Conservation (phyloP, 495 filamentous ascomycete genomes). For the Daldinia childiae region DNA sequence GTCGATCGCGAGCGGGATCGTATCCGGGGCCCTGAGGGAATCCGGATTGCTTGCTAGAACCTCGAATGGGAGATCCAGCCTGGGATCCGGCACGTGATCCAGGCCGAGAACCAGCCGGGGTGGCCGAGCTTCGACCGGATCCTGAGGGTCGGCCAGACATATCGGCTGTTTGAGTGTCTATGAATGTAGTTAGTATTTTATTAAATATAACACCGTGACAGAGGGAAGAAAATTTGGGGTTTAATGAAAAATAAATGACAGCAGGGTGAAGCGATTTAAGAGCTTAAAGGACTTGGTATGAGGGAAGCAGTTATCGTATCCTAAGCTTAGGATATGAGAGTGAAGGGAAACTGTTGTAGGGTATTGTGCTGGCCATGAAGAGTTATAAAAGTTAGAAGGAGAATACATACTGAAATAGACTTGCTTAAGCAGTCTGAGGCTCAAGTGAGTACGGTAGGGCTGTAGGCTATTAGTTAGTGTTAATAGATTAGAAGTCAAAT, state of each 20-base stretch:
- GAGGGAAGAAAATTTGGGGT: no score
- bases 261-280: background rate
- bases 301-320: background rate
- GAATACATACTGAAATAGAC: background rate
- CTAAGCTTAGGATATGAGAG: background rate
- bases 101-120: constrained; percentile 1
- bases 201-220: no score
- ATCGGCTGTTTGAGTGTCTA: background rate
- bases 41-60: constrained; percentile 10
- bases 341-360: background rate
- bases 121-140: constrained; percentile 7
- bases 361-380: background rate
- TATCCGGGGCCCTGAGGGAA: constrained; percentile 38
- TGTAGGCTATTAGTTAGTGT: background rate
- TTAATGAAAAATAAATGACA: no score
- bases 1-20: constrained; percentile 45
- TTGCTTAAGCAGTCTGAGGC: background rate
- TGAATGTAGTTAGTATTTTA: constrained; percentile 3
- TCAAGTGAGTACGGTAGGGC: background rate
- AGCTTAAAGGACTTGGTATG: background rate
- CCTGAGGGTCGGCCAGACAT: constrained; percentile 33
- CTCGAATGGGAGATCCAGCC: constrained; percentile 27
- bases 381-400: background rate
- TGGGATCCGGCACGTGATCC: constrained; percentile 30
- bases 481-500: background rate